Evolutionary conservation across 2,329 filamentous ascomycete genomes (phyloP).

Genomic region (Pezicula carpinea): DNA sequence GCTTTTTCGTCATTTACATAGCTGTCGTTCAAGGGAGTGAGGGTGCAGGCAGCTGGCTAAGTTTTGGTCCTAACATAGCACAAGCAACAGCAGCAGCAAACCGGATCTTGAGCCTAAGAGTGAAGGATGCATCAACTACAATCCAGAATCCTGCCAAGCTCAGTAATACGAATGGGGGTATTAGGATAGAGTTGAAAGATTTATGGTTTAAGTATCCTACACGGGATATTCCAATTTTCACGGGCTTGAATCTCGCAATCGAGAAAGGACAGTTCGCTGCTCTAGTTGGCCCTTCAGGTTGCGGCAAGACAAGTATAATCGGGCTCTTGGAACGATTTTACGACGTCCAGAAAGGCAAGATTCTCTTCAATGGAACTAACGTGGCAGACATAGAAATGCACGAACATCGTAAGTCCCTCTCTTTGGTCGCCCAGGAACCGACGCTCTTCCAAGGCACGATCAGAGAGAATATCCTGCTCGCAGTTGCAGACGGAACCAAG

Average conservation of each 20-base stretch:
- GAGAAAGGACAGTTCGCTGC: conserved; percentile 65
- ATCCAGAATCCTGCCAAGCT: neutral
- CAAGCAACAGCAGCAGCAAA: conserved; percentile 56
- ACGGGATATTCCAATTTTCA: conserved; percentile 52
- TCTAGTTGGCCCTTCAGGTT: conserved; percentile 64
- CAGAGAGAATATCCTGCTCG: conserved; percentile 65
- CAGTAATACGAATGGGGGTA: conserved; percentile 32
- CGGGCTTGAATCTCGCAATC: conserved; percentile 58
- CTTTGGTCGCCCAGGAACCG: conserved; percentile 71
- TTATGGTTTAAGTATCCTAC: conserved; percentile 58
- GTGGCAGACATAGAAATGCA: conserved; percentile 55
- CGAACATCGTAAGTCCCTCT: conserved; percentile 59
- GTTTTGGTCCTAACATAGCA: conserved; percentile 49
- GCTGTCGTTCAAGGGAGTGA: conserved; percentile 48
- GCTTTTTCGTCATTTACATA: conserved; percentile 52
- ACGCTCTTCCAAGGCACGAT: conserved; percentile 59
- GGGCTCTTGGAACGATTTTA: conserved; percentile 62
- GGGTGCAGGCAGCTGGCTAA: conserved; percentile 47
- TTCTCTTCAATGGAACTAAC: conserved; percentile 59
- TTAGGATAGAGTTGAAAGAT: conserved; percentile 52
- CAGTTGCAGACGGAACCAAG: conserved; percentile 39
- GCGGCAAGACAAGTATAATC: conserved; percentile 68
- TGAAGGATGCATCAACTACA: neutral
- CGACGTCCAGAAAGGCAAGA: conserved; percentile 56
- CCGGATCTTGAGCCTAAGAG: conserved; percentile 44